Percentiles rank a stretch among this genome's conserved stretches.
Conservation (phyloP, 345 rosid species). For the Eucalyptus pauciflora region DNA sequence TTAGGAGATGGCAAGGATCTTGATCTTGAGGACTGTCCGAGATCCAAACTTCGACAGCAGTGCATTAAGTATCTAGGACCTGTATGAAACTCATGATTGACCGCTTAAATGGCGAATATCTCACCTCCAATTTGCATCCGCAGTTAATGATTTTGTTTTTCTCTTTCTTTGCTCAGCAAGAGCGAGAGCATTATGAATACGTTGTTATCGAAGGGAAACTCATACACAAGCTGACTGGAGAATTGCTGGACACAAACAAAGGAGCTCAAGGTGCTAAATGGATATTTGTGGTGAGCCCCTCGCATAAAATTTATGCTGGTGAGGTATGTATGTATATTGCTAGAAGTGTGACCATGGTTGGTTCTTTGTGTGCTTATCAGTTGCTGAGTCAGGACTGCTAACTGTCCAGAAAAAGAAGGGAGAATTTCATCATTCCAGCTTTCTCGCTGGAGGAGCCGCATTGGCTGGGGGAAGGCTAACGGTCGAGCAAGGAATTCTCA, state of each 20-base stretch:
- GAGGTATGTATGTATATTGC: neutral
- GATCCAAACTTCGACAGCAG: conserved; percentile 19
- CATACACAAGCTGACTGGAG: conserved; percentile 11
- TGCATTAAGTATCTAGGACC: conserved; percentile 29
- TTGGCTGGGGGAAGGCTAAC: conserved; percentile 77
- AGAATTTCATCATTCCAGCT: conserved; percentile 86
- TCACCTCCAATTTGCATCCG: neutral
- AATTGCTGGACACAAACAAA: conserved; percentile 7
- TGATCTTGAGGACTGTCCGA: conserved; percentile 17
- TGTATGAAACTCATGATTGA: neutral
- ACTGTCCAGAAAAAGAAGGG: conserved; percentile 84
- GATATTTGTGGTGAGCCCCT: conserved; percentile 24
- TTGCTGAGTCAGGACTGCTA: neutral
- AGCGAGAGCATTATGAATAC: conserved; percentile 15
- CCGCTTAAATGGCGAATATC: neutral
- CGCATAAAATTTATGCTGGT: conserved; percentile 18
- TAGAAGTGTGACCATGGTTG: neutral
- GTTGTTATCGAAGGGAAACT: conserved; percentile 2
- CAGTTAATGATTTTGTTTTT: neutral
- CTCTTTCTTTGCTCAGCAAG: conserved; percentile 9
- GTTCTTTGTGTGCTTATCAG: neutral
- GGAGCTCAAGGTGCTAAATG: conserved; percentile 10
- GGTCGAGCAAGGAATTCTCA: conserved; percentile 50
- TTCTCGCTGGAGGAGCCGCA: conserved; percentile 89
- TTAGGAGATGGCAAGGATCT: conserved; percentile 24